Base-by-base conservation (phyloP, 352 stramenopile genomes). In the Hyphochytrium catenoides region DNA sequence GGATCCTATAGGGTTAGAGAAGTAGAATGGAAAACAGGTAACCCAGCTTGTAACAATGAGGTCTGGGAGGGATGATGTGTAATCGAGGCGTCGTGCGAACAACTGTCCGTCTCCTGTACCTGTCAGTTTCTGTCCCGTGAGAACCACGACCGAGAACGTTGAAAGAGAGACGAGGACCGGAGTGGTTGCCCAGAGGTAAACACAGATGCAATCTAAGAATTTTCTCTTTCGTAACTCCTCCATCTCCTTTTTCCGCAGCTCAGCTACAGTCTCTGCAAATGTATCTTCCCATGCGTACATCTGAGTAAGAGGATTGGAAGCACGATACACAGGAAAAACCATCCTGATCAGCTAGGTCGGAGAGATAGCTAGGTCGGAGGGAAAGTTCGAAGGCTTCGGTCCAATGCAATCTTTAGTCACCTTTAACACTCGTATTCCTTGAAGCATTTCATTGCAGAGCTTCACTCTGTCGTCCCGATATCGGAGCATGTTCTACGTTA, bases 121-220 rank as follows among this genome's bases (percentile, higher is more conserved):
- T 2, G 63, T 74, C 29, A 83, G 52, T 24, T 71, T 59, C 40
- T 71, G 54, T 14, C 59, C 63, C 21, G 54, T 56, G 40, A 68
- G 71, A 12, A 84, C 54, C 4, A 83, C 54, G 8, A 61, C 62
- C 1, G 56, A 50, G 31, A 90, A 90, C 5, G 84, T 74, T 0
- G 62, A 62, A 0, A 74, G 71, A 41, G 79, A 72, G 14, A 86
- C 69, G 26, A 90, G 57, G 23, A 84, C 66, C 5, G 74, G 73
- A 2, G 70, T 87, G 1, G 68, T 74, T 2, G 70, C 73, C 72
- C 72, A 90, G 46, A 88, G 82, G 39, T 84, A 87, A 2, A 87
- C 74, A 37, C 74, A 90, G 18, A 78, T 59, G 3, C 73, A 68
- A 31, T 87, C 73, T 15, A 90, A 36, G 34, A 83, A 84, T 52